Evolutionary conservation across 2,329 filamentous ascomycete species (phyloP), one percentile per base, ranked within the genome.

Genomic region (Diplodia corticola): DNA sequence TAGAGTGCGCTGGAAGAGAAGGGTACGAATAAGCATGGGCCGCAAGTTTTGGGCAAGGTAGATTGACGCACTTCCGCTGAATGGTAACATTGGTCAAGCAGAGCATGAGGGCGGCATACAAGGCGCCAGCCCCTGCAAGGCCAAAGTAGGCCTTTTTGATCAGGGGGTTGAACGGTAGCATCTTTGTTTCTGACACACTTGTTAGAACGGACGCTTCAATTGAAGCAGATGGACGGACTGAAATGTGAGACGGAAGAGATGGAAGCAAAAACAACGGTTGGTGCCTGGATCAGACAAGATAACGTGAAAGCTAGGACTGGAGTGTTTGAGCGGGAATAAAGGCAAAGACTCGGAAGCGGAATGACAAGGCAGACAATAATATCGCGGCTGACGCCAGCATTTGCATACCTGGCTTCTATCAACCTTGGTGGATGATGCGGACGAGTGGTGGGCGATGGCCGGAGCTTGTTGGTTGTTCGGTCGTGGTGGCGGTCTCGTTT

Each of bases 1-100:
- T 98, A 99, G 5, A 97, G 77, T 26, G 90, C 89, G 74, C 93
- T 96, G 5, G n/a, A n/a, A n/a, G n/a, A n/a, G n/a, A n/a, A n/a
- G n/a, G n/a, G 22, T 63, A 46, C 55, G 10, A 66, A 9, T 26
- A 17, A 17, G 12, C 65, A 51, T 44, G 26, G 28, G 22, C 30
- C 2, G 22, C 35, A 15, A 28, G 10, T n/a, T 4, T 26, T 22
- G 5, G 44, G 9, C 4, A 28, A 35, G 40, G 48, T 5, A 17
- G 13, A 20, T 17, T 55, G 35, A 78, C 88, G 80, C 83, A 96
- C 93, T 93, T 88, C 80, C 91, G 84, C 76, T 98, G 94, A 63
- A 96, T 81, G 71, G 83, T 86, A 2, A 91, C 88, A 72, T 86
- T 88, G 15, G 89, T 85, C 67, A 91, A 80, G 10, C 90, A 79